These are phyloP conservation scores for Zasmidium citrigriseum DNA, from an alignment of 2,329 filamentous ascomycete genomes.

Conservation along the genomic window DNA sequence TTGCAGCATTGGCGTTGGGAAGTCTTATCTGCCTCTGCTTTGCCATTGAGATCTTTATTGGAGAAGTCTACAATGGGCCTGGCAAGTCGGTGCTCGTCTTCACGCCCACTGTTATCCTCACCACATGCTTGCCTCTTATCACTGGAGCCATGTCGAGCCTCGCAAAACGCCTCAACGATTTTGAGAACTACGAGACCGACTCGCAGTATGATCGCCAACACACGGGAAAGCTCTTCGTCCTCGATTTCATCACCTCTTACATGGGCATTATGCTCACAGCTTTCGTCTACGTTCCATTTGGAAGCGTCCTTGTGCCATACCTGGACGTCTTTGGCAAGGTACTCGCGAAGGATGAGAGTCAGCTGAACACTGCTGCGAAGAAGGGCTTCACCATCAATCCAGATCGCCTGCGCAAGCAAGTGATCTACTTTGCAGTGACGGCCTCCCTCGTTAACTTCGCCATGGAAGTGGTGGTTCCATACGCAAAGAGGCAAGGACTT, in stretches of 20 bases:
- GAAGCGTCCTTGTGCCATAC: conserved; percentile 77
- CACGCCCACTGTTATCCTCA: conserved; percentile 85
- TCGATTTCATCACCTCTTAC: conserved; percentile 97
- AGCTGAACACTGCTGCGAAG: conserved; percentile 58
- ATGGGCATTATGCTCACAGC: conserved; percentile 88
- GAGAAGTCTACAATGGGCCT: conserved; percentile 86
- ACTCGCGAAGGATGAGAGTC: conserved; percentile 73
- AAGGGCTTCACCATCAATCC: conserved; percentile 75
- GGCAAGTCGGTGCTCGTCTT: conserved; percentile 86
- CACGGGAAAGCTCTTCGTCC: conserved; percentile 89
- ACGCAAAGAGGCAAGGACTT: conserved; percentile 75
- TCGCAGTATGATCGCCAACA: conserved; percentile 81
- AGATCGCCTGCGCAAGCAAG: conserved; percentile 79
- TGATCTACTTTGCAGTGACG: conserved; percentile 94
- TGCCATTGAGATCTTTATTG: conserved; percentile 92
- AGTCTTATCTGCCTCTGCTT: conserved; percentile 84
- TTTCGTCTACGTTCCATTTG: conserved; percentile 94
- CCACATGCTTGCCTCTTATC: conserved; percentile 75
- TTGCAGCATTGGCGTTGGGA: conserved; percentile 71
- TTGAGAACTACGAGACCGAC: conserved; percentile 90
- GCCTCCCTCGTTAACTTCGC: conserved; percentile 87
- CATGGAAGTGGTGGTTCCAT: conserved; percentile 82
- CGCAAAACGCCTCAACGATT: conserved; percentile 74
- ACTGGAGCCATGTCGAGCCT: conserved; percentile 73
- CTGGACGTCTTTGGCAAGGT: conserved; percentile 78